These are phyloP conservation scores for Mortierella sp. DNA, from an alignment of 371 early-diverging fungal species.

Conservation along the genomic window DNA sequence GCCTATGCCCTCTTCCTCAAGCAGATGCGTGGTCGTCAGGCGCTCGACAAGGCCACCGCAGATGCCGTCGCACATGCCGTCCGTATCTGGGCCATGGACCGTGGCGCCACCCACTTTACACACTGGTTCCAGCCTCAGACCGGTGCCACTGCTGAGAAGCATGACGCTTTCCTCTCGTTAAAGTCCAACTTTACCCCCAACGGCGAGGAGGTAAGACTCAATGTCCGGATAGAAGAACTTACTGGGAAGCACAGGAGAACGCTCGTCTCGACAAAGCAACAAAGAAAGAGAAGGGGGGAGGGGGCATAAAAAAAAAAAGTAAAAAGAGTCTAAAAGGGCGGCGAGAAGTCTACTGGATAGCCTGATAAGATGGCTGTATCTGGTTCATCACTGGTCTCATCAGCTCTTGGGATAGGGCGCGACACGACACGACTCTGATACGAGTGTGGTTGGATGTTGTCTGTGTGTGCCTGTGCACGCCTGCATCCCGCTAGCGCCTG, in stretches of 20 bases:
- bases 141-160: conserved; percentile 98
- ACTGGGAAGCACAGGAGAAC: neutral
- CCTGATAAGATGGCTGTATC: too few species aligned
- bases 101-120: conserved; percentile 95
- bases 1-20: conserved; percentile 90
- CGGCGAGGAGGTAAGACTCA: conserved; percentile 75
- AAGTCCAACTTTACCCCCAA: conserved; percentile 77
- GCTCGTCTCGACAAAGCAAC: too few species aligned
- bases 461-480: too few species aligned
- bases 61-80: conserved; percentile 98
- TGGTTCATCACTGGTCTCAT: too few species aligned
- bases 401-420: too few species aligned
- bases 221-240: neutral
- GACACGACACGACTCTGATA: too few species aligned
- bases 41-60: conserved; percentile 92
- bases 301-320: too few species aligned
- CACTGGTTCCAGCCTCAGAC: conserved; percentile 99
- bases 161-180: conserved; percentile 95
- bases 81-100: conserved; percentile 96
- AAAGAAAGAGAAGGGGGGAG: too few species aligned
- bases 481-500: too few species aligned
- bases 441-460: too few species aligned
- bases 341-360: too few species aligned
- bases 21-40: conserved; percentile 86
- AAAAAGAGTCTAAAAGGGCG: too few species aligned